Evolutionary conservation across 192 early-diverging fungal species (phyloP).

Genomic region (Mortierella hygrophila): DNA sequence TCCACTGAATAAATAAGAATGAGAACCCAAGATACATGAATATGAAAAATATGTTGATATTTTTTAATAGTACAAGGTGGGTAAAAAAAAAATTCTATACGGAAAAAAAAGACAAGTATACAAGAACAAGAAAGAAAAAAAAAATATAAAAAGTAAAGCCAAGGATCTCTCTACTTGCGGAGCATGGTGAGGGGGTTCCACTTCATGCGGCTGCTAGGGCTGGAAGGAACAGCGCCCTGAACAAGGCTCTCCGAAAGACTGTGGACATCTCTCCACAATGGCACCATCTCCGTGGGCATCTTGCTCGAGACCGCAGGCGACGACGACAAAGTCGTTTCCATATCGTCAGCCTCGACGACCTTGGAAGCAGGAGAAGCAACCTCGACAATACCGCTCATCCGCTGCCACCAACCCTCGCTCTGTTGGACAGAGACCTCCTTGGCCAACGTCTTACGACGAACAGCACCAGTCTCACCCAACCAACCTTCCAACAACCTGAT

Average conservation of each 20-base stretch:
- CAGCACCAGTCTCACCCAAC: slow-evolving; percentile 34
- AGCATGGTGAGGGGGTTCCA: slow-evolving; percentile 45
- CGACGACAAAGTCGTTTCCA: background rate
- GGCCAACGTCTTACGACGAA: slow-evolving; percentile 34
- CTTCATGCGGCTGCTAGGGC: slow-evolving; percentile 23
- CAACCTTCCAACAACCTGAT: slow-evolving; percentile 37
- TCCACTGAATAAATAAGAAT: background rate
- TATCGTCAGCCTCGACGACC: too few relatives aligned
- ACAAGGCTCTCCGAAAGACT: slow-evolving; percentile 15
- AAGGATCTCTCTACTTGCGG: slow-evolving; percentile 30
- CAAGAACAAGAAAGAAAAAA: background rate
- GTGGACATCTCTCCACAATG: slow-evolving; percentile 44
- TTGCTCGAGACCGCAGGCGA: background rate
- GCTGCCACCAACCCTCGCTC: slow-evolving; percentile 36
- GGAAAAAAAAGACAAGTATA: background rate
- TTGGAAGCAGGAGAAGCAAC: background rate
- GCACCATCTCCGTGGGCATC: slow-evolving; percentile 26
- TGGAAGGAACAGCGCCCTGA: background rate
- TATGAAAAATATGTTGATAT: background rate
- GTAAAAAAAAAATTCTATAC: background rate
- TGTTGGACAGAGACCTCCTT: slow-evolving; percentile 14
- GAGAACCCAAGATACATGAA: background rate
- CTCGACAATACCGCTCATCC: slow-evolving; percentile 51
- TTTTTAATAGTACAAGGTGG: background rate
- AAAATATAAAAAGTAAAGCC: background rate